Evolutionary conservation across 2,329 filamentous ascomycete genomes (phyloP).

Genomic region (Curvularia verruculosa): DNA sequence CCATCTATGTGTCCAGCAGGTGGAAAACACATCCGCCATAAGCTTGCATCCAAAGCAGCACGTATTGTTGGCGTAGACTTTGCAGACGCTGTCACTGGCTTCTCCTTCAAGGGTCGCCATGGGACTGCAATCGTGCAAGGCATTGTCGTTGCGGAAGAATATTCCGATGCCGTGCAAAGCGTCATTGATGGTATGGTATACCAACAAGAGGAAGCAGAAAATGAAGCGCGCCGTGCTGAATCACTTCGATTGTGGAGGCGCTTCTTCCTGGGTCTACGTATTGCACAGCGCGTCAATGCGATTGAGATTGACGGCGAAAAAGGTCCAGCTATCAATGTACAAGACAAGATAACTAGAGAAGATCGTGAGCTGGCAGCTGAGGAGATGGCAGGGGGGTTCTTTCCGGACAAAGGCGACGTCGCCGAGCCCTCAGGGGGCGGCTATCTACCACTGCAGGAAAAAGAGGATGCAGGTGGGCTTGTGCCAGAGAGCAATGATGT

Average conservation of each 20-base stretch:
- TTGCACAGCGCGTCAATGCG: constrained; percentile 73
- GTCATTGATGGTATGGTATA: constrained; percentile 72
- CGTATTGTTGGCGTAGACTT: constrained; percentile 80
- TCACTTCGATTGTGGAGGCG: constrained; percentile 65
- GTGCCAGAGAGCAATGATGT: constrained; percentile 6
- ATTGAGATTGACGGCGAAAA: constrained; percentile 47
- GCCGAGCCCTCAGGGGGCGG: constrained; percentile 28
- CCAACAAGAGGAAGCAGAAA: constrained; percentile 67
- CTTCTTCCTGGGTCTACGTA: constrained; percentile 66
- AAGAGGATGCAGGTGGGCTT: constrained; percentile 29
- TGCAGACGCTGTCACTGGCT: constrained; percentile 87
- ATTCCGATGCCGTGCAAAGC: constrained; percentile 72
- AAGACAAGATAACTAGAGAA: constrained; percentile 39
- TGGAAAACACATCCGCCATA: constrained; percentile 62
- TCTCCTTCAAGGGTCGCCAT: constrained; percentile 82
- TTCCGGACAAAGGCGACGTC: constrained; percentile 58
- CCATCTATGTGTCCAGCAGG: constrained; percentile 68
- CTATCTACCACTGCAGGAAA: constrained; percentile 16
- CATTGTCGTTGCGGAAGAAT: constrained; percentile 74
- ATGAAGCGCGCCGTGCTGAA: constrained; percentile 59
- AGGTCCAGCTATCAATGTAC: constrained; percentile 35
- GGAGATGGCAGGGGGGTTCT: constrained; percentile 49
- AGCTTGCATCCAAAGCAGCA: constrained; percentile 72
- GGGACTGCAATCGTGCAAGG: constrained; percentile 85
- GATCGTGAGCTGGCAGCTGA: constrained; percentile 36